Evolutionary conservation across 1,284 basidiomycete species (phyloP).

Genomic region (Naganishia sp.): DNA sequence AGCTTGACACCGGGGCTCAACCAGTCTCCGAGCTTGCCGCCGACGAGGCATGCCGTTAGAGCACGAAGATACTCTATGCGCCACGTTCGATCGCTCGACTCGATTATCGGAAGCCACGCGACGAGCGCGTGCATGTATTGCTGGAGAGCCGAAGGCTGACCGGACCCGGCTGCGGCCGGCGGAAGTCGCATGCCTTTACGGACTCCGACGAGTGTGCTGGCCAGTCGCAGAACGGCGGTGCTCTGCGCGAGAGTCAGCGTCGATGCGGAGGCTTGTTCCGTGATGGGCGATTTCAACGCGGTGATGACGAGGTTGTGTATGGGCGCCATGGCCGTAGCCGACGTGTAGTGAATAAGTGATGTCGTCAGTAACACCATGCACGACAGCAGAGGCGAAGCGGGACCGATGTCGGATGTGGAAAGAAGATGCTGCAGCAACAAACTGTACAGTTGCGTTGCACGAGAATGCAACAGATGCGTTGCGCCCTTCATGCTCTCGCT

Average conservation of each 20-base stretch:
- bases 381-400: not conserved
- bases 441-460: constrained; percentile 64
- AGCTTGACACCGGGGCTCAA: constrained; percentile 51
- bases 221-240: constrained; percentile 26
- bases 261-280: not conserved
- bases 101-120: constrained; percentile 44
- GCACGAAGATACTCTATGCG: constrained; percentile 38
- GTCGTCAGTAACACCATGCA: constrained; percentile 33
- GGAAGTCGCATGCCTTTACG: constrained; percentile 34
- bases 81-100: not conserved
- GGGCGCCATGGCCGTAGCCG: constrained; percentile 23
- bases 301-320: constrained; percentile 31
- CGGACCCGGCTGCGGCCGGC: not conserved
- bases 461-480: constrained; percentile 71
- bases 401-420: not conserved
- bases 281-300: constrained; percentile 1
- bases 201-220: constrained; percentile 30
- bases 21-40: constrained; percentile 53
- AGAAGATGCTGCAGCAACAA: constrained; percentile 52
- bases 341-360: constrained; percentile 32
- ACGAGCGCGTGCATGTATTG: constrained; percentile 30
- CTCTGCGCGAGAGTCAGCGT: constrained; percentile 5
- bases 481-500: constrained; percentile 32
- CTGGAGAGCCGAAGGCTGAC: constrained; percentile 8
- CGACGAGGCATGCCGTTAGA: constrained; percentile 44